Percentiles rank a stretch among this genome's conserved stretches.
These are phyloP conservation scores for Setaria italica DNA, from an alignment of 202 grass and related monocot genomes.

Conservation along the genomic window DNA sequence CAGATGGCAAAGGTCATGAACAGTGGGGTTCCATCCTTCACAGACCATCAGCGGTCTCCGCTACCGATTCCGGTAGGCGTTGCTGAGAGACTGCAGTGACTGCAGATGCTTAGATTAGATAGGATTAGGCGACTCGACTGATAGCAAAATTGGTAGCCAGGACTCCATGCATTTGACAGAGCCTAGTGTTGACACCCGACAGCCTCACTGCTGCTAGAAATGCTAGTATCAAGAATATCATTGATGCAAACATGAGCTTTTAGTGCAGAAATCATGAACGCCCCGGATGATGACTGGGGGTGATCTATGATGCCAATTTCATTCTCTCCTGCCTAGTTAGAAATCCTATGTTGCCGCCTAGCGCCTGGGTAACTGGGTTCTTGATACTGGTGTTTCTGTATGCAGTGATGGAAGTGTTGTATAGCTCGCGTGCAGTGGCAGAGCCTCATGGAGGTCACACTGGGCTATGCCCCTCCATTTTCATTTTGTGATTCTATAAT, in stretches of 20 bases:
- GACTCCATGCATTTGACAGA: slow-evolving; percentile 11
- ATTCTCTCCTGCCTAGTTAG: not conserved
- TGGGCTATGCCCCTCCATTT: not conserved
- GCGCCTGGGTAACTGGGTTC: not conserved
- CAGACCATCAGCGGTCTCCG: slow-evolving; percentile 67
- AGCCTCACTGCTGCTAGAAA: slow-evolving; percentile 11
- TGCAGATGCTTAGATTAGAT: slow-evolving; percentile 35
- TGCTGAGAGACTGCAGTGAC: slow-evolving; percentile 44
- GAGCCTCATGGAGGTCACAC: not conserved
- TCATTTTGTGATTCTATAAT: not conserved
- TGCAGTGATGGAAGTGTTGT: slow-evolving; percentile 18
- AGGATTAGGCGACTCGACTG: not conserved
- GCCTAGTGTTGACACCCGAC: not conserved
- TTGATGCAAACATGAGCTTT: slow-evolving; percentile 12
- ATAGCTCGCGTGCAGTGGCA: not conserved
- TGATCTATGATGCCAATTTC: not conserved
- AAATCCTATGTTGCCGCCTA: not conserved
- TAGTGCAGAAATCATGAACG: not conserved
- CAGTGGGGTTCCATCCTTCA: slow-evolving; percentile 69
- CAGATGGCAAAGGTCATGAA: slow-evolving; percentile 63
- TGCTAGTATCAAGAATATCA: slow-evolving; percentile 12
- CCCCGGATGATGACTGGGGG: not conserved
- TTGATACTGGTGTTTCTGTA: slow-evolving; percentile 44
- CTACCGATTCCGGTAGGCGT: slow-evolving; percentile 58
- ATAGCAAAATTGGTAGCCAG: not conserved